Conservation (phyloP, 306 rosid species). For the Castanea crenata region DNA sequence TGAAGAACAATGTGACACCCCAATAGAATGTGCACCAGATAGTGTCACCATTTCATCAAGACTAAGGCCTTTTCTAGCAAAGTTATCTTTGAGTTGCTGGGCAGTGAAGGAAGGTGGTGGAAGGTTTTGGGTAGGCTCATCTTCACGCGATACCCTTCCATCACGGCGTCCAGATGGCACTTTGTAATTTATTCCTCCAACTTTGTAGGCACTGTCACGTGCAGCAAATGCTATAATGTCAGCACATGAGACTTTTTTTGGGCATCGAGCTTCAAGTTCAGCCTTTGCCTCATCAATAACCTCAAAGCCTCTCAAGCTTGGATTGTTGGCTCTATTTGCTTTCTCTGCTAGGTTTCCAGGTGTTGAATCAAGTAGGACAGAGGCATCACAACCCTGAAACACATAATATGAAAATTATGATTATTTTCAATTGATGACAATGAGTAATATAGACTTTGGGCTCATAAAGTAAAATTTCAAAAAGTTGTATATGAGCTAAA, state of each 20-base stretch:
- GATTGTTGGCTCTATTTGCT: constrained; percentile 33
- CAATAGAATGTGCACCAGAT: constrained; percentile 3
- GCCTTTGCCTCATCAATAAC: constrained; percentile 36
- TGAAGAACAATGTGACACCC: constrained; percentile 9
- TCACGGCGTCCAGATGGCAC: constrained; percentile 4
- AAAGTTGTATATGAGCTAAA: no score
- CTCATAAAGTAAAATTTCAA: no score
- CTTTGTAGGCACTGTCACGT: constrained; percentile 22
- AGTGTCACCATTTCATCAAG: constrained; percentile 9
- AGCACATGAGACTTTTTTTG: constrained; percentile 38
- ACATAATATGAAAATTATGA: background rate
- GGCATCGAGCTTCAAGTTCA: constrained; percentile 32
- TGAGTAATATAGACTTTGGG: no score
- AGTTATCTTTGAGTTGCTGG: background rate
- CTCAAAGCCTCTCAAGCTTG: constrained; percentile 38
- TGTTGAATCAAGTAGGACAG: constrained; percentile 32
- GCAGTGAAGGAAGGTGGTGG: constrained; percentile 9
- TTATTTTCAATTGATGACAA: no score
- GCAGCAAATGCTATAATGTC: constrained; percentile 46
- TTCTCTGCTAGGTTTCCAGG: constrained; percentile 25
- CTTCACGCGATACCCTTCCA: background rate
- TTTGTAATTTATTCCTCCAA: background rate
- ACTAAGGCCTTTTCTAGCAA: background rate
- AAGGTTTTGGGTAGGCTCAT: background rate
- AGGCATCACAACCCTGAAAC: constrained; percentile 42